phyloP scores from a whole-genome alignment of 768 basidiomycete species.

The Boletellus ananiceps region DNA sequence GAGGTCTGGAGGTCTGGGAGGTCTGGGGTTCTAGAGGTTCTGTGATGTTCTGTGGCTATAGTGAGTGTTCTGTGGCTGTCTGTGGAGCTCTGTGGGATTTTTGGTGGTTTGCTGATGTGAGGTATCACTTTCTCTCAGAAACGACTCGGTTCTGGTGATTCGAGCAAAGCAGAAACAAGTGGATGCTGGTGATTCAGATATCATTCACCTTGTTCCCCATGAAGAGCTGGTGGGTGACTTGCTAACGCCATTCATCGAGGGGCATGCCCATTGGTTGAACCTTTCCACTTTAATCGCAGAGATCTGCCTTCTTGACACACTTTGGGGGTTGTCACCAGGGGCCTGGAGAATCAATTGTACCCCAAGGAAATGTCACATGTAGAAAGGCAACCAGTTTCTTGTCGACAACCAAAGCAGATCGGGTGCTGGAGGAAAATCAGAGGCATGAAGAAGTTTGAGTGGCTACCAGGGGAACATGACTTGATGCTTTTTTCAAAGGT shows the following conservation, averaged over 20 bases:
- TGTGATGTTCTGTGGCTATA: no score
- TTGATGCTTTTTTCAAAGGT: no score
- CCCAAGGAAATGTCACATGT: slow-evolving; percentile 2
- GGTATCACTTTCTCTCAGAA: slow-evolving; percentile 14
- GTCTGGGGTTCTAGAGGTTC: no score
- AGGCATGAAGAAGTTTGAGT: no score
- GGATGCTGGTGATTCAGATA: background rate
- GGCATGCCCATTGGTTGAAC: slow-evolving; percentile 30
- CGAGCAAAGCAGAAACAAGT: slow-evolving; percentile 2
- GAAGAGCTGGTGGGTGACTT: slow-evolving; percentile 22
- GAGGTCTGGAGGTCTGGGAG: no score
- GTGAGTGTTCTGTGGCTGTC: no score
- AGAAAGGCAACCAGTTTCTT: slow-evolving; percentile 9
- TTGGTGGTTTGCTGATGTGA: no score
- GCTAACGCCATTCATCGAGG: slow-evolving; percentile 19
- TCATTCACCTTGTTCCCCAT: slow-evolving; percentile 25
- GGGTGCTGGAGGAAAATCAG: no score
- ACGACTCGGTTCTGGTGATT: slow-evolving; percentile 5
- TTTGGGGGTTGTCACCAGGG: slow-evolving; percentile 22
- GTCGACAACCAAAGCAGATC: slow-evolving; percentile 28
- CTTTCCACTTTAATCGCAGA: slow-evolving; percentile 22
- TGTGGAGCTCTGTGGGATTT: no score
- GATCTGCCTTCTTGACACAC: slow-evolving; percentile 20
- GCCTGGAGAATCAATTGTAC: slow-evolving; percentile 24
- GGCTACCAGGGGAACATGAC: no score